Conservation (phyloP, 106 monocot genomes). For the Dactylorhiza incarnata region DNA sequence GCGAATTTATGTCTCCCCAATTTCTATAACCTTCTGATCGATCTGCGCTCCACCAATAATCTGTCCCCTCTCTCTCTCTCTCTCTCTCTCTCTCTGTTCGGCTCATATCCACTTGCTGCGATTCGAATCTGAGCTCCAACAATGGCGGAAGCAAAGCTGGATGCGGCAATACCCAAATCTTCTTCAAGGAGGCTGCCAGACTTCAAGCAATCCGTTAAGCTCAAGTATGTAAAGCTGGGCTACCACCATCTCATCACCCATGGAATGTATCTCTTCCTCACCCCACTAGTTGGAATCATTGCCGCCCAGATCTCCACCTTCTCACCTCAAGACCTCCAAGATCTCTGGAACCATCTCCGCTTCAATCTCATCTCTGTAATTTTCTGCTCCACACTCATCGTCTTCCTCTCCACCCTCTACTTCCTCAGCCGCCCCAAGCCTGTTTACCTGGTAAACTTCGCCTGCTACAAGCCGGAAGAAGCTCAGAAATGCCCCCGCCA, state of each 20-base stretch:
- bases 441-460: constrained; percentile 13
- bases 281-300: background rate
- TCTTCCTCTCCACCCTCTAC: constrained; percentile 18
- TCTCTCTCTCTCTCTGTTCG: background rate
- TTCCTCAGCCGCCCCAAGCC: constrained; percentile 14
- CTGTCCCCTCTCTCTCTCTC: background rate
- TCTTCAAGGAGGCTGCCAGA: constrained; percentile 10
- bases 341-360: constrained; percentile 7
- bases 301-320: constrained; percentile 11
- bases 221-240: constrained; percentile 18
- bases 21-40: background rate
- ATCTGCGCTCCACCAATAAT: background rate
- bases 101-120: background rate
- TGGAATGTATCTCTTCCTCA: constrained; percentile 14
- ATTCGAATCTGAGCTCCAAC: background rate
- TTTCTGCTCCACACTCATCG: constrained; percentile 11
- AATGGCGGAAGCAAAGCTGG: constrained; percentile 15
- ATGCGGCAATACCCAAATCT: constrained; percentile 1
- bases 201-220: constrained; percentile 12
- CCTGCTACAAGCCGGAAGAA: constrained; percentile 17
- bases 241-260: constrained; percentile 20
- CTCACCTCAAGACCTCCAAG: constrained; percentile 8
- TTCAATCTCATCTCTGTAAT: constrained; percentile 17
- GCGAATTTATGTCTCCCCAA: background rate
- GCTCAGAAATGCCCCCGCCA: constrained; percentile 5